A percentile compares a stretch with the other conserved stretches of the same genome.
Evolutionary conservation across 176 grass and related monocot genomes (phyloP).

Genomic region (Pontederia paniculata): DNA sequence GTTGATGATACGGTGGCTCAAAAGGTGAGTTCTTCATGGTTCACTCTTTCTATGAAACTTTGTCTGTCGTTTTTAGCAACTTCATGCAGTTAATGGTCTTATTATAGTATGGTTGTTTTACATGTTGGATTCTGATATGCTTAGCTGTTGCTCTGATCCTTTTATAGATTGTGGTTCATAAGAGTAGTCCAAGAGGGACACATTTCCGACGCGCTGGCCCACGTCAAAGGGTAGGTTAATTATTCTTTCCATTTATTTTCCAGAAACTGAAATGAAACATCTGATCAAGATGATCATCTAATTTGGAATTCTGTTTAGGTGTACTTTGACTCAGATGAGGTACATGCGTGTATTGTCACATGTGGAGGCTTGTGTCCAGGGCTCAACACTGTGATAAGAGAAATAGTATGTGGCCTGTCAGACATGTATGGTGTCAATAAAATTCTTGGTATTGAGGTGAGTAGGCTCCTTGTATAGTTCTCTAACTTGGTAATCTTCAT

Average conservation of each 20-base stretch:
- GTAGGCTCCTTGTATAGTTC: background rate
- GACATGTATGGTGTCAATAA: constrained; percentile 82
- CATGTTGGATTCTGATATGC: too few species aligned
- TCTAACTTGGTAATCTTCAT: too few species aligned
- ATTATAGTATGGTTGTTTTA: too few species aligned
- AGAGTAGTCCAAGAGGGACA: constrained; percentile 53
- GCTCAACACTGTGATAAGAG: constrained; percentile 83
- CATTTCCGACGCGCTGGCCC: constrained; percentile 84
- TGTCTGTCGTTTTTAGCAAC: too few species aligned
- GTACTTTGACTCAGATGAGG: constrained; percentile 70
- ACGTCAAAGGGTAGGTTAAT: constrained; percentile 48
- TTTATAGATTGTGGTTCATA: constrained; percentile 81
- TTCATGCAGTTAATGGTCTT: too few species aligned
- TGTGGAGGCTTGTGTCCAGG: constrained; percentile 87
- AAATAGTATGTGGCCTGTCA: constrained; percentile 68
- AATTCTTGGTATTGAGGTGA: constrained; percentile 82
- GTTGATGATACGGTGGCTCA: constrained; percentile 67
- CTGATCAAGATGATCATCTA: background rate
- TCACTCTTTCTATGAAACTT: too few species aligned
- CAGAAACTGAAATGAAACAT: background rate
- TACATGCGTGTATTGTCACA: constrained; percentile 81
- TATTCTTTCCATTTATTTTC: background rate
- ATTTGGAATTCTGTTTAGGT: constrained; percentile 21
- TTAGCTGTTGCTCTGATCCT: background rate
- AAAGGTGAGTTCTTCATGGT: constrained; percentile 28